Evolutionary conservation across 106 monocot genomes (phyloP), one percentile per base, ranked within the genome.

Genomic region (Apostasia shenzhenica): DNA sequence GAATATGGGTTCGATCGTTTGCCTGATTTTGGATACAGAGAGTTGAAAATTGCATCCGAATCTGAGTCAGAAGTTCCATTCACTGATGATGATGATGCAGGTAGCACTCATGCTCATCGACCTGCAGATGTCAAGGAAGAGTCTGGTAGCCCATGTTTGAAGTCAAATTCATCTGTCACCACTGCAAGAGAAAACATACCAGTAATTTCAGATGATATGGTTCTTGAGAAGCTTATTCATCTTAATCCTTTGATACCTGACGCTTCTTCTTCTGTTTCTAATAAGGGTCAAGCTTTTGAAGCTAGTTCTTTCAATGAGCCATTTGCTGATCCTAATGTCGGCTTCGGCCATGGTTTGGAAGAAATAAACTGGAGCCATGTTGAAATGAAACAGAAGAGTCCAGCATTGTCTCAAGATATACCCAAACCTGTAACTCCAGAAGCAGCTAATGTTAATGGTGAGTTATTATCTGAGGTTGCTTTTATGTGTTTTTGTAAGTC

Each of bases 301-400:
- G 48, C 10, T 54, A 60, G 55, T 11, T 62, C 53, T 12, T 47
- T 55, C 61, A 67, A 59, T 9, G 12, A 56, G n/a, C 37, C 68
- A 44, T 68, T 75, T 38, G 9, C 14, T 2, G 45, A 55, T 37
- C 54, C 74, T 9, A 48, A n/a, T 64, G 59, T 14, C 59, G 42
- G 48, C 5, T 69, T 45, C 26, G 70, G 49, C 14, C 68, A 81
- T 73, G 81, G 87, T 59, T 51, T 83, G 40, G 83, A 84, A 5
- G 88, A 88, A 26, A 71, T 83, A 59, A 85, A 70, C 47, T 83
- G 94, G 85, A 63, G 61, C 55, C 70, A 70, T 57, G 12, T 72
- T 65, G 69, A 78, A 63, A 45, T 12, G 40, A 66, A 40, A 59
- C 38, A 64, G 5, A 73, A 41, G 62, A 14, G 6, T 59, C 14